Base-by-base conservation (phyloP, 495 filamentous ascomycete genomes). In the Xylaria telfairii region DNA sequence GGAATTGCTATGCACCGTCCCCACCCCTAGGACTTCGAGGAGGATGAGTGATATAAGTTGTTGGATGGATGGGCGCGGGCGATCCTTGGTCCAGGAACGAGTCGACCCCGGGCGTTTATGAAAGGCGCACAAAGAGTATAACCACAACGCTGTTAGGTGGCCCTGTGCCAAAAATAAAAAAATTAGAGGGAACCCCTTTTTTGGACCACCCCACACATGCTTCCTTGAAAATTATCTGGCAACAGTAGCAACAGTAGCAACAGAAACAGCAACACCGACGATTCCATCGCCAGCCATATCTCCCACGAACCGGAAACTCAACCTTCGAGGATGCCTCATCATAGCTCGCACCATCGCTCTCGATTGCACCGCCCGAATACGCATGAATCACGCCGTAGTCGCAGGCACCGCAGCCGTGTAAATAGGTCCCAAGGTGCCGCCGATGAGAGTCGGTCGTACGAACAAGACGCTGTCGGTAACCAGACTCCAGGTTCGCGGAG, bases 91-190 rank as follows among this genome's bases (percentile, higher is more conserved):
- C 26, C 44, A 15, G 12, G 39, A 63, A 63, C 60, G 24, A 32
- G 26, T 30, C 13, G 46, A 64, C 9, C 42, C 62, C 4, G 44
- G 60, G 28, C 62, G 62, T 39, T 15, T 51, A 51, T 65, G 30
- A n/a, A 65, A 49, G 28, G 28, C 13, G 44, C 44, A 30, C 42
- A 37, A 32, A 65, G 44, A 19, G 19, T 34, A 65, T 21, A 46
- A 63, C 0, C 21, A 5, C 26, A 51, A 51, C 44, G 61, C 7
- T 24, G 13, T 19, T 46, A 51, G 42, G 24, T 51, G 7, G 24
- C 61, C 61, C 24, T 46, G 19, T 64, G 46, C 61, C 41, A 49
- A 65, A 65, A 65, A 65, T 51, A 51, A 49, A 65, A 51, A 44
- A 24, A 51, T 28, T 13, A 17, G 30, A 24, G 30, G n/a, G 15